These are phyloP conservation scores for Wickerhamiella siamensis DNA, from an alignment of 805 yeast species.

Conservation along the genomic window DNA sequence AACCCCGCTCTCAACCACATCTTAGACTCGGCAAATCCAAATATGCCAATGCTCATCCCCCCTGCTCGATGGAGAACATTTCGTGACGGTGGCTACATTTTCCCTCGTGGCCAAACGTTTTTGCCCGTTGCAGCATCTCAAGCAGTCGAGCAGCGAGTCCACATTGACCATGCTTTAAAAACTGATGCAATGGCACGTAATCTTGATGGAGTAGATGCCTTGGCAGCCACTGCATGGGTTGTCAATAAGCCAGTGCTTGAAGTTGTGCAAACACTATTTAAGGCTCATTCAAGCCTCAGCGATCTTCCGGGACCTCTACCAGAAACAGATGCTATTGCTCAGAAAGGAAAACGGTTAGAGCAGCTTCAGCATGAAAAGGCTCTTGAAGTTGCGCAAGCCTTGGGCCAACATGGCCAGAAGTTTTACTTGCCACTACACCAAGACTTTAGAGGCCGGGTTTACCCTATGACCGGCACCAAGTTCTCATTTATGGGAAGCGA, in stretches of 20 bases:
- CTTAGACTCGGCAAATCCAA: slow-evolving; percentile 54
- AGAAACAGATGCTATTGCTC: slow-evolving; percentile 40
- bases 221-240: slow-evolving; percentile 76
- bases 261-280: slow-evolving; percentile 61
- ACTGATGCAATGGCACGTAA: slow-evolving; percentile 43
- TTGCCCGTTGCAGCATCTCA: not conserved
- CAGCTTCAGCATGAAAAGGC: slow-evolving; percentile 44
- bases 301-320: slow-evolving; percentile 49
- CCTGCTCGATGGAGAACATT: slow-evolving; percentile 69
- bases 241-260: slow-evolving; percentile 53
- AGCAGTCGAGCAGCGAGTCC: slow-evolving; percentile 51
- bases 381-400: slow-evolving; percentile 75
- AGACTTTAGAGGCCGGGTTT: slow-evolving; percentile 41
- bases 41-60: slow-evolving; percentile 66
- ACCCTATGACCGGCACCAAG: slow-evolving; percentile 35
- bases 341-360: slow-evolving; percentile 25
- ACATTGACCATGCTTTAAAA: slow-evolving; percentile 59
- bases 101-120: not conserved
- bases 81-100: slow-evolving; percentile 61
- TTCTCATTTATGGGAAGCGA: slow-evolving; percentile 41
- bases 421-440: slow-evolving; percentile 41
- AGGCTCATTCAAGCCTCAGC: slow-evolving; percentile 40
- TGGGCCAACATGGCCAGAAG: slow-evolving; percentile 32
- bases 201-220: slow-evolving; percentile 55
- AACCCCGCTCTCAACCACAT: slow-evolving; percentile 60